Percentiles rank a stretch among this genome's conserved stretches.
Evolutionary conservation across 116 monocot genomes (phyloP).

Genomic region (Cymodocea nodosa): DNA sequence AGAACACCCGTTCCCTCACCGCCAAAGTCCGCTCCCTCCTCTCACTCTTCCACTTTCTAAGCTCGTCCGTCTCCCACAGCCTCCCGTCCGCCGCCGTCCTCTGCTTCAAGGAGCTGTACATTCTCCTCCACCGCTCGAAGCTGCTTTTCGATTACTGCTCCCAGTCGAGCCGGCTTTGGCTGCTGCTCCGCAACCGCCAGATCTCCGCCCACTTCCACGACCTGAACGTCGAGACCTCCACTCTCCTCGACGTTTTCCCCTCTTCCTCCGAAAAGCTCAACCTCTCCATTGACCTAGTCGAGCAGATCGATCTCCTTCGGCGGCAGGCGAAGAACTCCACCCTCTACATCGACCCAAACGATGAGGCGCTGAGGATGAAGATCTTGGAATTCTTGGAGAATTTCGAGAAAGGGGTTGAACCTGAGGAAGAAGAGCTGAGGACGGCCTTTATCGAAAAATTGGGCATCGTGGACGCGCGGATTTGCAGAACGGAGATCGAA

Average conservation of each 20-base stretch:
- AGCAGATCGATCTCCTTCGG: constrained; percentile 50
- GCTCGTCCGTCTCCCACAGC: constrained; percentile 9
- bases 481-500: constrained; percentile 53
- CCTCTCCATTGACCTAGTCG: constrained; percentile 34
- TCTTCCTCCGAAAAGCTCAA: constrained; percentile 10
- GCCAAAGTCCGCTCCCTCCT: constrained; percentile 30
- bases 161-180: constrained; percentile 44
- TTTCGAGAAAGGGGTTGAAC: constrained; percentile 31
- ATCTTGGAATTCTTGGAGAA: constrained; percentile 40
- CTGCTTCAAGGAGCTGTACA: constrained; percentile 72
- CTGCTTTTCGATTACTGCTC: constrained; percentile 56
- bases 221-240: constrained; percentile 55
- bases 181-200: constrained; percentile 36
- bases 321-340: constrained; percentile 20
- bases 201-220: constrained; percentile 68
- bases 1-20: constrained; percentile 31
- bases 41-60: constrained; percentile 20
- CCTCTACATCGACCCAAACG: constrained; percentile 36
- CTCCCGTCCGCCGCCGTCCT: constrained; percentile 9
- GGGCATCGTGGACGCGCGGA: constrained; percentile 23
- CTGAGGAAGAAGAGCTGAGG: constrained; percentile 28
- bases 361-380: constrained; percentile 34
- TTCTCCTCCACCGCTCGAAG: constrained; percentile 46
- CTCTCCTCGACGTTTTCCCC: constrained; percentile 68
- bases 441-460: constrained; percentile 25